Evolutionary conservation across 192 early-diverging fungal genomes (phyloP), one percentile per base, ranked within the genome.

Genomic region (Umbelopsis ramanniana): DNA sequence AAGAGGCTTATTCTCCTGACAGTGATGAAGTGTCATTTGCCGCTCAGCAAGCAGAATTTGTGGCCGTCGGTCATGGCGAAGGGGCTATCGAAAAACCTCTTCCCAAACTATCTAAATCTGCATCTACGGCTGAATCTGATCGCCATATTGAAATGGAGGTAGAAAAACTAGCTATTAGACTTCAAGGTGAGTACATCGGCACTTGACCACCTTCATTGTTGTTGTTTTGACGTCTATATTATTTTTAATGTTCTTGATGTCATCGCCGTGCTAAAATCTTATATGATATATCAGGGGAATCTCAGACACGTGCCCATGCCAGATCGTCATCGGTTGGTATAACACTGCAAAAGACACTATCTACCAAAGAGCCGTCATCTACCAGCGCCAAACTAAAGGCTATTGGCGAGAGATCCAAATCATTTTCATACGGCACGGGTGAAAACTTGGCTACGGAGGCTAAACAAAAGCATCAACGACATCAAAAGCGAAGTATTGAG

Each of bases 241-340:
- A 23, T 54, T 54, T 10, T 54, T 26, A 54, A 26, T 54, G 9
- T 54, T 54, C 35, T 63, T 35, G 29, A 63, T 63, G 57, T 63
- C 57, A 63, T 63, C 17, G 11, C 7, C 57, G 35, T 63, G 12
- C 57, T 37, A 37, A 37, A 43, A 43, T 37, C 23, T 63, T 63
- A 15, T 26, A 11, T n/a, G 26, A 37, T 29, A 23, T 26, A 63
- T 19, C 33, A 63, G 57, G 33, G 0, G 33, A 63, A 37, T 7
- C 26, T 29, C 12, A 33, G 35, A 22, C 57, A 63, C 57, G 57
- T 63, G 57, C 33, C 15, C 57, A 63, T 19, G 3, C 33, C 29
- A 29, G 57, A 38, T 22, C 48, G 75, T n/a, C 80, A 78, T 67
- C 82, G 76, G 12, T 53, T 74, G 46, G 75, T 76, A 8, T 72